Conservation (phyloP, 495 filamentous ascomycete genomes). For the Symbiotaphrina buchneri region DNA sequence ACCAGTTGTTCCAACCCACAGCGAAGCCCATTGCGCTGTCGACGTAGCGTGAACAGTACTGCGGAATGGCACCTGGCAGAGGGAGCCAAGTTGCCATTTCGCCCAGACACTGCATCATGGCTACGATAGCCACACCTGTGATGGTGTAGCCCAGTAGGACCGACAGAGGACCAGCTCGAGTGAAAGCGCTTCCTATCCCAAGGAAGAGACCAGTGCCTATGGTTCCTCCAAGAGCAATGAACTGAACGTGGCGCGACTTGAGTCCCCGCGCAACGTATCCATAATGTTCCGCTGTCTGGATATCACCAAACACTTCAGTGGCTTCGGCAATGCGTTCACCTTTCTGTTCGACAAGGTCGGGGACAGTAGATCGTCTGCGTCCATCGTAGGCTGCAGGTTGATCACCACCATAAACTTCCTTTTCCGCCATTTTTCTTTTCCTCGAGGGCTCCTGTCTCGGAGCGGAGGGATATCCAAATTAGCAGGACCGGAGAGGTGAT, state of each 20-base stretch:
- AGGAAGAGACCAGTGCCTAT: slow-evolving; percentile 61
- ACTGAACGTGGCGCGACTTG: slow-evolving; percentile 31
- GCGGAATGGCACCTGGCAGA: slow-evolving; percentile 50
- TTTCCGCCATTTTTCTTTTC: no score
- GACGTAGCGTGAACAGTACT: slow-evolving; percentile 50
- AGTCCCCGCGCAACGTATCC: slow-evolving; percentile 18
- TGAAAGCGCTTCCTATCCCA: slow-evolving; percentile 39
- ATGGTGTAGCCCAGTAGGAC: slow-evolving; percentile 49
- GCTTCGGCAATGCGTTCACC: slow-evolving; percentile 13
- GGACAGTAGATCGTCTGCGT: no score
- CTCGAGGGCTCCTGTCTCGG: no score
- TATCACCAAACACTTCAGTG: slow-evolving; percentile 17
- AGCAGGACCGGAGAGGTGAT: no score
- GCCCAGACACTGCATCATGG: slow-evolving; percentile 28
- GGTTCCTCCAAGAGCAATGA: slow-evolving; percentile 45
- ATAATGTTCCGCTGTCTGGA: slow-evolving; percentile 16
- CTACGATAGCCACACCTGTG: slow-evolving; percentile 39
- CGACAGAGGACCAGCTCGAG: slow-evolving; percentile 37
- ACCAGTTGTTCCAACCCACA: slow-evolving; percentile 55
- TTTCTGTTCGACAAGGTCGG: no score
- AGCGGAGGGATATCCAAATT: no score
- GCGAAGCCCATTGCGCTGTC: slow-evolving; percentile 57
- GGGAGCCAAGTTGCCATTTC: slow-evolving; percentile 62
- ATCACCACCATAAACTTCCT: no score
- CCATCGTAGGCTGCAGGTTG: no score